Evolutionary conservation across 2,329 filamentous ascomycete species (phyloP), one percentile per base, ranked within the genome.

Genomic region (Ascochyta pisi): DNA sequence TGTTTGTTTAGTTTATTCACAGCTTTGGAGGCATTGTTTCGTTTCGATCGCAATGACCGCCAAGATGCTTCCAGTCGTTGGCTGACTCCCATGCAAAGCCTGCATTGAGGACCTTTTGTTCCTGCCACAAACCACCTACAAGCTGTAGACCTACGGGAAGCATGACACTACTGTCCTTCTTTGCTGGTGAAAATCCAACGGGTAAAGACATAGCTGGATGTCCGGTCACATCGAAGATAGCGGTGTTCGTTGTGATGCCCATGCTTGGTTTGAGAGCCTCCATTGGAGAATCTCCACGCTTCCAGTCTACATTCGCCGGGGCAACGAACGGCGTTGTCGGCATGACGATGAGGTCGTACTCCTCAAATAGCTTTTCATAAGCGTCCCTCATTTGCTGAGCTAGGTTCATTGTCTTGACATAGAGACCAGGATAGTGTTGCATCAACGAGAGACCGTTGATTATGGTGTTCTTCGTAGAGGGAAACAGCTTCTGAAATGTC

Each of bases 401-500:
- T 4, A 80, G 60, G 54, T 80, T 80, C 53, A 70, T 71, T 0
- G 76, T 71, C 51, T 79, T 80, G 6, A 71, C 68, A 54, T 79
- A 77, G 3, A 79, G 65, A 3, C 62, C 66, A 1, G 77, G 77
- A 40, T 76, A 76, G 22, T 61, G 49, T 50, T 69, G 67, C 68
- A 75, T 67, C 10, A 76, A 66, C 41, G 76, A 79, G 1, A 77
- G 65, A 0, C 78, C 78, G 43, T 77, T 76, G 29, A 80, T 73
- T 2, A 80, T 63, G 1, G 79, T 81, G 56, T 83, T 83, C 50
- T 82, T 82, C 0, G 82, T 68, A 0, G 67, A 69, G 0, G 75
- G 81, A 61, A 81, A 82, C 78, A 73, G 1, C 74, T 79, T 75
- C 78, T 79, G 0, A 79, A 79, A 4, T 81, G 76, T 13, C 29